Evolutionary conservation across 164 flowering plant genomes (phyloP), one percentile per base, ranked within the genome.

Genomic region (Sextonia rubra): DNA sequence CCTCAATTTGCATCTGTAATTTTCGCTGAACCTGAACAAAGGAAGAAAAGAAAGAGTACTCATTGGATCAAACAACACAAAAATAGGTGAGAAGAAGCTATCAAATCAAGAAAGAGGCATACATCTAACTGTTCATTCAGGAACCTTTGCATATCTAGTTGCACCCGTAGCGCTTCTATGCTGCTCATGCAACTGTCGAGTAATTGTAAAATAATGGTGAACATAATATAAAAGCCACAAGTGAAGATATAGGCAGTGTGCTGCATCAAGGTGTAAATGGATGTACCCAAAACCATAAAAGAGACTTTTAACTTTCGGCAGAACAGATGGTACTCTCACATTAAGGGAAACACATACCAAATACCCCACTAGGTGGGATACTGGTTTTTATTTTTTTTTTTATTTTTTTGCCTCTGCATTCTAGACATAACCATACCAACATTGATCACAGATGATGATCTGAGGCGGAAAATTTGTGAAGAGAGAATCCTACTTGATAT

Each of bases 101-200:
- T 67, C 61, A 26, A 25, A 72, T 17, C 12, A 44, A 22, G 26
- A 20, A 62, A 7, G 23, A 61, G 25, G 20, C 32, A 17, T 69
- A 90, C 97, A 90, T 91, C 97, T 76, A 93, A 73, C 69, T 93
- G 98, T 71, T 93, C 96, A 70, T 91, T 95, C 37, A 91, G 94
- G 70, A 81, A 83, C 86, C 85, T 86, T 73, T 93, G 98, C 22
- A 90, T 91, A 27, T 90, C 95, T 65, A 91, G 77, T 70, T 93
- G 98, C 76, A 89, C 52, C 32, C 85, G 86, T 69, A 93, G 75
- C 22, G 98, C 95, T 74, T 90, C 98, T 66, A 71, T 83, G 29
- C 91, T 82, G 73, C 90, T 89, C 69, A 86, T 63, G 37, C 91
- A 86, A 44, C 97, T 91, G 86, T 61, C 22, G 67, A 25, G 69